Percentiles rank a stretch among this genome's conserved stretches.
phyloP scores from a whole-genome alignment of 2,329 filamentous ascomycete genomes.

The Exophiala mesophila region DNA sequence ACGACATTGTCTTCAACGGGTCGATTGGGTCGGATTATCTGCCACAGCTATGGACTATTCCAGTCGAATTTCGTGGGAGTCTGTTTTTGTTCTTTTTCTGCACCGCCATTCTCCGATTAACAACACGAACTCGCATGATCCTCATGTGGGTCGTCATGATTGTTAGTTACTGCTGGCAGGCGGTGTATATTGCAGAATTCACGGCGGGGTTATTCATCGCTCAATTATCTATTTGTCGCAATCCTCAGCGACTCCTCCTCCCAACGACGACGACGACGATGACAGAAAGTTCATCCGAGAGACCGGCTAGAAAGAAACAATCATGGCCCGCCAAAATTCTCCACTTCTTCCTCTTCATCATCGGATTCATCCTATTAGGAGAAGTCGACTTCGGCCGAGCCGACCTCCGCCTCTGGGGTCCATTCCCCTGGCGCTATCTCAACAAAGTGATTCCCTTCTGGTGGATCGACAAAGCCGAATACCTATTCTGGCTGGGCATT shows the following conservation, averaged over 20 bases:
- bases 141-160: constrained; percentile 7
- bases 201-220: constrained; percentile 38
- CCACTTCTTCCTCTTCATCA: constrained; percentile 1
- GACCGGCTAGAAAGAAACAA: background rate
- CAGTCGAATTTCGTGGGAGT: constrained; percentile 29
- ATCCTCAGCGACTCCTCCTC: constrained; percentile 37
- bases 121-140: constrained; percentile 4
- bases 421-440: constrained; percentile 5
- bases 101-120: constrained; percentile 9
- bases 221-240: constrained; percentile 32
- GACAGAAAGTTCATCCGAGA: background rate
- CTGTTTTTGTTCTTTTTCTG: constrained; percentile 20
- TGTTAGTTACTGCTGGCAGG: constrained; percentile 27
- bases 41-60: constrained; percentile 36
- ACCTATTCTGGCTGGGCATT: constrained; percentile 4
- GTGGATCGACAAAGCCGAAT: constrained; percentile 1
- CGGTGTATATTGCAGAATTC: constrained; percentile 36
- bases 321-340: constrained; percentile 1
- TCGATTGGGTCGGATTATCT: constrained; percentile 33
- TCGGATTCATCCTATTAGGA: constrained; percentile 8
- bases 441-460: constrained; percentile 3
- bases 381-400: constrained; percentile 6
- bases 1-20: constrained; percentile 30
- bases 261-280: background rate
- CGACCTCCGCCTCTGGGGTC: constrained; percentile 1